Percentiles rank a stretch among this genome's conserved stretches.
Evolutionary conservation across 1,284 basidiomycete species (phyloP).

Genomic region (Anthracocystis panici-leucophaei): DNA sequence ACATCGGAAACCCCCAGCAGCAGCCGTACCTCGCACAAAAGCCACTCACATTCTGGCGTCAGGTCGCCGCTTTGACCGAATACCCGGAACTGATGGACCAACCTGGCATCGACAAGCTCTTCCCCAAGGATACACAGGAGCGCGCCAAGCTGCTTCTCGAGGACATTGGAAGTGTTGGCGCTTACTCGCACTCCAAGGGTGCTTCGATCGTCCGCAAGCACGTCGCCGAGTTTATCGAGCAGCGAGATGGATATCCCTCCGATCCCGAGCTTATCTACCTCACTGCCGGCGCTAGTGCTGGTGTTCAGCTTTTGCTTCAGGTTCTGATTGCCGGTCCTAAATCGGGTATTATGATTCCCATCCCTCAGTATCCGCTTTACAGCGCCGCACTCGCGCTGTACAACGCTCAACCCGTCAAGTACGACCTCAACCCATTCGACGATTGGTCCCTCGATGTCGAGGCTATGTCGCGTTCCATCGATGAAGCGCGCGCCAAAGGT

Average conservation of each 20-base stretch:
- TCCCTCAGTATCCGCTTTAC: conserved; percentile 97
- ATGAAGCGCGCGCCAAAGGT: conserved; percentile 78
- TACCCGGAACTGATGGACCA: conserved; percentile 86
- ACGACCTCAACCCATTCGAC: conserved; percentile 85
- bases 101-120: conserved; percentile 76
- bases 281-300: conserved; percentile 91
- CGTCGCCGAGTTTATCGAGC: conserved; percentile 88
- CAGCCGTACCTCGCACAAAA: conserved; percentile 87
- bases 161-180: conserved; percentile 94
- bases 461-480: conserved; percentile 79
- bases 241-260: conserved; percentile 75
- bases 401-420: conserved; percentile 84
- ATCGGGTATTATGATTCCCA: conserved; percentile 89
- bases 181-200: conserved; percentile 96
- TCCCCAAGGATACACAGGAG: conserved; percentile 86
- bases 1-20: conserved; percentile 99
- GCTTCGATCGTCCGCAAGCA: conserved; percentile 87
- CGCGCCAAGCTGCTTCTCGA: conserved; percentile 82
- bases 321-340: conserved; percentile 78
- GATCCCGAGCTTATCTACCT: conserved; percentile 90
- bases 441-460: conserved; percentile 87
- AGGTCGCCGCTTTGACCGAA: conserved; percentile 91
- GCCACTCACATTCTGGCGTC: conserved; percentile 91
- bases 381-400: conserved; percentile 91
- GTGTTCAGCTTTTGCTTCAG: conserved; percentile 87